Base-by-base conservation (phyloP, 2,329 filamentous ascomycete genomes). In the Apiospora sp. region DNA sequence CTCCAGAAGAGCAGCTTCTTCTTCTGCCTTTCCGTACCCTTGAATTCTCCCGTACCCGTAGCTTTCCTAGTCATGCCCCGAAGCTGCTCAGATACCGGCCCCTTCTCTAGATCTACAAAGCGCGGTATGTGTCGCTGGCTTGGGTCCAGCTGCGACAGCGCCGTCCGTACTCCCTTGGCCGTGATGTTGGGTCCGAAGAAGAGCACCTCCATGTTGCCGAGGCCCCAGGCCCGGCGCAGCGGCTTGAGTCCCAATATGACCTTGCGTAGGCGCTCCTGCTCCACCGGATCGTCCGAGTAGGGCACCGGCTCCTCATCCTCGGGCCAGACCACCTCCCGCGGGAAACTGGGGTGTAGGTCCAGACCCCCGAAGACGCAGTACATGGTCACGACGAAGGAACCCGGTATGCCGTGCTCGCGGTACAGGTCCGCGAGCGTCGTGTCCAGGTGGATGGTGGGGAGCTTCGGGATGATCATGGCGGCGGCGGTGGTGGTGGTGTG, bases 301-400 rank as follows among this genome's bases (percentile, higher is more conserved):
- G 76, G 76, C 19, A 77, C 75, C 22, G 76, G 76, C 70, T 77
- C 76, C 69, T 77, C 76, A 48, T 77, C 76, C 48, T 77, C 76
- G 7, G 76, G 76, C 46, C 73, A 77, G 43, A 74, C 58, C 22
- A 71, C 61, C 72, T 77, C 76, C 43, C 75, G 71, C 8, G 76
- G 75, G 51, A 76, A 77, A 12, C 67, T 71, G 0, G 76, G 74
- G 49, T 77, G 76, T 24, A 77, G 74, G 37, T 77, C 76, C 72
- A 77, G 68, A 19, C 75, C 75, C 1, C 72, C 75, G 54, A 77
- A 77, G 64, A 77, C 76, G 30, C 76, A 77, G 67, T 77, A 74
- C 75, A 76, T 77, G 22, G 76, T 77, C 12, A 75, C 75, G 68
- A 77, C 73, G 68, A 77, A 77, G 3, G 74, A 73, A 2, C 75